Evolutionary conservation across 441 rosid species (phyloP).

Genomic region (Cnidoscolus chayamansa): DNA sequence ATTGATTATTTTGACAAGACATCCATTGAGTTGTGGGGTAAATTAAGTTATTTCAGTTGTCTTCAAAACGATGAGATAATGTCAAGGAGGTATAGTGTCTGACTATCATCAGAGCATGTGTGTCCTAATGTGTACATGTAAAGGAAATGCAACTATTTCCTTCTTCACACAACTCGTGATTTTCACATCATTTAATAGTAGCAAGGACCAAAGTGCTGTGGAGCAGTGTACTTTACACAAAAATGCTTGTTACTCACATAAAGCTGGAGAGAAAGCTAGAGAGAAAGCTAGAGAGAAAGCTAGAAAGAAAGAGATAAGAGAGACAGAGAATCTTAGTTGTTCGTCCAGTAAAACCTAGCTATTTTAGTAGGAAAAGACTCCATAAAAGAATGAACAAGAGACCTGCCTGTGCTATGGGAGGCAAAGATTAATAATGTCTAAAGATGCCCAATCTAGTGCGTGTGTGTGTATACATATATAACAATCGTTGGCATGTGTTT

Average conservation of each 20-base stretch:
- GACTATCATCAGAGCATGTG: background rate
- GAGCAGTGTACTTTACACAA: background rate
- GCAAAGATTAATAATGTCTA: constrained; percentile 7
- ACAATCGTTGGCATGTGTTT: background rate
- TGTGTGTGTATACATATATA: background rate
- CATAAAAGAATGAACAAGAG: background rate
- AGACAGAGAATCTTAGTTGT: background rate
- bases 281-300: background rate
- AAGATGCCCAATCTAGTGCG: background rate
- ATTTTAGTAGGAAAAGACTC: background rate
- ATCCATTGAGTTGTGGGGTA: too few relatives aligned
- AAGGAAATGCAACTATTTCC: background rate
- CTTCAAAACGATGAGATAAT: background rate
- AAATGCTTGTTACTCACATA: background rate
- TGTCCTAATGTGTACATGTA: too few relatives aligned
- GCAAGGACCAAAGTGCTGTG: background rate
- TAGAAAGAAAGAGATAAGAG: background rate
- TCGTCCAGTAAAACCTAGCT: background rate
- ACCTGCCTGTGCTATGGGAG: background rate
- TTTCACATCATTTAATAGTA: constrained; percentile 5
- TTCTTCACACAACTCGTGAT: background rate
- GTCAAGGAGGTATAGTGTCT: background rate
- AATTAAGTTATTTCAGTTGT: too few relatives aligned
- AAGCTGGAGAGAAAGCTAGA: background rate
- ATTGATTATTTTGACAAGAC: too few relatives aligned